Percentiles rank a stretch among this genome's conserved stretches.
These are phyloP conservation scores for Botryobasidium botryosum DNA, from an alignment of 768 basidiomycete genomes.

Conservation along the genomic window DNA sequence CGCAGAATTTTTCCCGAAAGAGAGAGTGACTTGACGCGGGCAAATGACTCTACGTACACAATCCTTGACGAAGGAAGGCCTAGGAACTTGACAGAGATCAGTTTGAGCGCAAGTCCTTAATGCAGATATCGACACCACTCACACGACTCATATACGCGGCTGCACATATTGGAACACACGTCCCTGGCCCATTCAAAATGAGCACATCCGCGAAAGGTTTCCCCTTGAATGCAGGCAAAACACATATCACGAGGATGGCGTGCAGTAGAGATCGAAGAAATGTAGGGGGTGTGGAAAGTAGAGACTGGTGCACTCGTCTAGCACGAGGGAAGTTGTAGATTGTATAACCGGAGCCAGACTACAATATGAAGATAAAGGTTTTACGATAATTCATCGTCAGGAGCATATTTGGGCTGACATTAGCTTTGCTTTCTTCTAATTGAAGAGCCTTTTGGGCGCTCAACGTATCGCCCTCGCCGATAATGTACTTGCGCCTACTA, in stretches of 20 bases:
- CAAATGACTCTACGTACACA: conserved; percentile 89
- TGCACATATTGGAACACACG: conserved; percentile 63
- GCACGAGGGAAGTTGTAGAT: conserved; percentile 50
- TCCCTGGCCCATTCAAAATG: conserved; percentile 89
- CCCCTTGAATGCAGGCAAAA: conserved; percentile 31
- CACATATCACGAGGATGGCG: conserved; percentile 43
- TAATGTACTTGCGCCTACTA: conserved; percentile 58
- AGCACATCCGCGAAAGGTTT: conserved; percentile 50
- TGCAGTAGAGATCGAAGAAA: conserved; percentile 40
- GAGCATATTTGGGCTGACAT: neutral
- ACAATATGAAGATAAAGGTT: neutral
- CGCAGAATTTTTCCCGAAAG: conserved; percentile 70
- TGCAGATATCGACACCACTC: conserved; percentile 16
- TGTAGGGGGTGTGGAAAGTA: conserved; percentile 51
- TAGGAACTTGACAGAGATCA: conserved; percentile 38
- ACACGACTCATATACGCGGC: conserved; percentile 60
- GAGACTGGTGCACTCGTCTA: conserved; percentile 65
- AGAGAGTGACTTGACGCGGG: conserved; percentile 65
- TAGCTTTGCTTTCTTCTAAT: conserved; percentile 36
- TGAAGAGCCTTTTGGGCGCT: conserved; percentile 52
- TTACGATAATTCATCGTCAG: too few species aligned
- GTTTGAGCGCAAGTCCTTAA: conserved; percentile 6
- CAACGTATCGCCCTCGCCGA: conserved; percentile 65
- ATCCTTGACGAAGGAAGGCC: conserved; percentile 51
- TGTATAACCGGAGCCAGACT: neutral